Evolutionary conservation across 495 filamentous ascomycete genomes (phyloP).

Genomic region (Parachaetomium inaequale): DNA sequence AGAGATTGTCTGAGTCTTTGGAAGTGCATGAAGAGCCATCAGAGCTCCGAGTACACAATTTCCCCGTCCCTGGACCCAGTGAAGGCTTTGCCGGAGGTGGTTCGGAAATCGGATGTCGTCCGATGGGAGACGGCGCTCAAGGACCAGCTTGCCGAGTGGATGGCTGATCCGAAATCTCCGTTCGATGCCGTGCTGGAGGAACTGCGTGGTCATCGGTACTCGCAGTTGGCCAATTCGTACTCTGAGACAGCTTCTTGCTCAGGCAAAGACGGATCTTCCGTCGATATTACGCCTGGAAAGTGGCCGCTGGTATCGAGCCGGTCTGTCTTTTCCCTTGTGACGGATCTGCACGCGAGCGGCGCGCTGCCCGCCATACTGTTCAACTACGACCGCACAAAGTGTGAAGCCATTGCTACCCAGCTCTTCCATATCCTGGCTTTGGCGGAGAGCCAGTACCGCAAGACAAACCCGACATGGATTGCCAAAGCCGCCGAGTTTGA

Average conservation of each 20-base stretch:
- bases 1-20: conserved; percentile 66
- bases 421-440: conserved; percentile 49
- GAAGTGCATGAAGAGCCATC: conserved; percentile 53
- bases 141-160: conserved; percentile 54
- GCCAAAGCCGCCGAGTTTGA: conserved; percentile 50
- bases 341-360: conserved; percentile 56
- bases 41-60: conserved; percentile 47
- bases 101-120: conserved; percentile 60
- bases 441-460: conserved; percentile 56
- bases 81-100: conserved; percentile 36
- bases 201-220: conserved; percentile 28
- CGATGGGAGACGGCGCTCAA: conserved; percentile 64
- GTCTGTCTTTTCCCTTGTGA: conserved; percentile 56
- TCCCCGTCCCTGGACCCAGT: conserved; percentile 46
- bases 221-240: not conserved
- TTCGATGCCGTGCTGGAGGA: conserved; percentile 54
- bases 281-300: not conserved
- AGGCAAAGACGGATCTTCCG: not conserved
- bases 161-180: conserved; percentile 55
- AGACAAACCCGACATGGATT: conserved; percentile 55
- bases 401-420: conserved; percentile 52
- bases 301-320: conserved; percentile 20
- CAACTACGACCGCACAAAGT: conserved; percentile 65
- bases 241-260: not conserved
- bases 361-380: conserved; percentile 73